Base-by-base conservation (phyloP, 192 early-diverging fungal genomes). In the Coemansia pectinata region DNA sequence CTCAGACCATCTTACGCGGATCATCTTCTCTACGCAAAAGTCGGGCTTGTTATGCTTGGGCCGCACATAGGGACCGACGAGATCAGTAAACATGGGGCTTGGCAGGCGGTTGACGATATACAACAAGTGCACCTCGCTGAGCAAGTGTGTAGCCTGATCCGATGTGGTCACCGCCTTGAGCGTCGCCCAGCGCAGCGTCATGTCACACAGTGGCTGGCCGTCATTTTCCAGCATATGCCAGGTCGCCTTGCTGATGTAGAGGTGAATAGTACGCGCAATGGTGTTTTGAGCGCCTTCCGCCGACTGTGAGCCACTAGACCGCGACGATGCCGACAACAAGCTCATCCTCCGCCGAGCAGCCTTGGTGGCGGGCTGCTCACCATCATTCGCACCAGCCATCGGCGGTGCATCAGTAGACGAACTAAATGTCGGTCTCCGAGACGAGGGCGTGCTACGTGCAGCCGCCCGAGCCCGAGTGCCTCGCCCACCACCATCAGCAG, bases 11-110 rank as follows among this genome's bases (percentile, higher is more conserved):
- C 91, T 91, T 15, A 95, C 89, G 27, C 95, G 86, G 1, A 97
- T 74, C 93, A 96, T 95, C 74, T 95, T 96, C 48, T 96, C 88
- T 14, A 89, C 84, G 29, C 86, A 85, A 72, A 93, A 94, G 65
- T 96, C 90, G 7, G 89, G 83, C 61, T 48, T 71, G 34, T 84
- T 76, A 15, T 81, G 69, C 21, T 87, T 73, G 29, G 91, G 88
- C 29, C 63, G 77, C 42, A 85, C 72, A 59, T 87, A 90, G 17
- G 87, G 91, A 0, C 74, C 75, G 4, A 90, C 71, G 1, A 92
- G 73, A 59, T 91, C 88, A 4, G 71, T 79, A 65, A 88, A 91
- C 58, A 84, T 82, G 4, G 88, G 86, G 25, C 74, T 71, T 2
- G 83, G 74, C 17, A 89, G 71, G 17, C 84, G 85, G 69, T 94